Evolutionary conservation across 345 rosid genomes (phyloP), one percentile per base, ranked within the genome.

Genomic region (Diplotaxis tenuifolia): DNA sequence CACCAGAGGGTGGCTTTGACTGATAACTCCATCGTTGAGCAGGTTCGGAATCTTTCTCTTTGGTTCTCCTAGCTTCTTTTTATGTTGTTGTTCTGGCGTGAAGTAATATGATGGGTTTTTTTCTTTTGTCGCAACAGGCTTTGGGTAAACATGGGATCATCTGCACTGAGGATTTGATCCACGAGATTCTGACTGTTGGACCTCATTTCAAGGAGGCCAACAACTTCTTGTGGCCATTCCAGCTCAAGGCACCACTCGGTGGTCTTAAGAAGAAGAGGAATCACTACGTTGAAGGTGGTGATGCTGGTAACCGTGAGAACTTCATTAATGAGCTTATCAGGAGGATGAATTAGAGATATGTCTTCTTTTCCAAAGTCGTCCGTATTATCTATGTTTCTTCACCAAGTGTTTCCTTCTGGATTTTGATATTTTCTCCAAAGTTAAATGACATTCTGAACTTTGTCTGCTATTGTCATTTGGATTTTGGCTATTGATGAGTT

Each of bases 281-380:
- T 71, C 98, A 94, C 80, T 94, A 94, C 42, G 97, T 94, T 0
- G 98, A 94, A 80, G 98, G 98, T 0, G 98, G 97, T 40, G 98
- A 93, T 77, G 97, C 97, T 0, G 98, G 92, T 40, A 83, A 86
- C 75, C 84, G 80, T 3, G 97, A 93, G 70, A 81, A 86, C 67
- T 89, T 78, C 78, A 86, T 93, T 75, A 93, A 91, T 75, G 95
- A 88, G 81, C 88, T 90, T 65, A 86, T 90, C 80, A 83, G 95
- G 82, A 89, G 98, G 71, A 94, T 91, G 98, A 94, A 94, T 68
- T 94, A 86, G 61, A 75, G 61, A 75, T n/a, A n/a, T 60, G 64
- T 59, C 21, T 60, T 57, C 40, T 18, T 15, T 42, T 50, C 10
- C 65, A 4, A 18, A 25, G 0, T 16, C 75, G n/a, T 19, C 40